Conservation (phyloP, 225 moss, liverwort and hornwort species). For the Pseudoscleropodium purum region DNA sequence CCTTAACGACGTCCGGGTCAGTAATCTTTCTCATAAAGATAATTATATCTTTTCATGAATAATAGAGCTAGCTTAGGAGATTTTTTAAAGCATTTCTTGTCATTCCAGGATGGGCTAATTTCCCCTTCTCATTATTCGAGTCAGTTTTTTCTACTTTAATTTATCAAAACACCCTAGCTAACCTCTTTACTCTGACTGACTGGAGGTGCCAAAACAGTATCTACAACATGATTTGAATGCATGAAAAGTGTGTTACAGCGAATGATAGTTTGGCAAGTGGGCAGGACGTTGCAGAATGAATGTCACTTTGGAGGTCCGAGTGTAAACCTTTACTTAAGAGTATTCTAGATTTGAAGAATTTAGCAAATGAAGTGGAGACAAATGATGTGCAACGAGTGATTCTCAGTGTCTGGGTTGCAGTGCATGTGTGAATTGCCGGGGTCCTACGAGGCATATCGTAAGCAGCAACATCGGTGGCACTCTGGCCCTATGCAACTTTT, state of each 20-base stretch:
- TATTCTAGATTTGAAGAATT: background rate
- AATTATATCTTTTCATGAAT: too few species aligned
- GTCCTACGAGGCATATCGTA: slow-evolving; percentile 28
- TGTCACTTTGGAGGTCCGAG: background rate
- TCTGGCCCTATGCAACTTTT: slow-evolving; percentile 52
- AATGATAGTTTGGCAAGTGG: background rate
- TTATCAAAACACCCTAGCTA: background rate
- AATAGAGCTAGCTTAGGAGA: too few species aligned
- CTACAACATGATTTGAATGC: background rate
- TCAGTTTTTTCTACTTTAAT: background rate
- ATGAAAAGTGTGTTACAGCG: too few species aligned
- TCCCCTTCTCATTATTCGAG: too few species aligned
- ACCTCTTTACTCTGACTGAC: too few species aligned
- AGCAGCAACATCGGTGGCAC: slow-evolving; percentile 38
- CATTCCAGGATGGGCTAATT: background rate
- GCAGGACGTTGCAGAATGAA: background rate
- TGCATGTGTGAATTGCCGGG: slow-evolving; percentile 26
- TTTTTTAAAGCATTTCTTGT: background rate
- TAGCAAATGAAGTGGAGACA: background rate
- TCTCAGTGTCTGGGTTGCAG: background rate
- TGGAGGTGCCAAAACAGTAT: background rate
- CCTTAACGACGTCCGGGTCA: slow-evolving; percentile 32
- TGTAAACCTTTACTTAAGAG: background rate
- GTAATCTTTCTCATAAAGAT: background rate
- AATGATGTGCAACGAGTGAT: background rate